Conservation (phyloP, 306 rosid species). For the Arachis stenosperma region DNA sequence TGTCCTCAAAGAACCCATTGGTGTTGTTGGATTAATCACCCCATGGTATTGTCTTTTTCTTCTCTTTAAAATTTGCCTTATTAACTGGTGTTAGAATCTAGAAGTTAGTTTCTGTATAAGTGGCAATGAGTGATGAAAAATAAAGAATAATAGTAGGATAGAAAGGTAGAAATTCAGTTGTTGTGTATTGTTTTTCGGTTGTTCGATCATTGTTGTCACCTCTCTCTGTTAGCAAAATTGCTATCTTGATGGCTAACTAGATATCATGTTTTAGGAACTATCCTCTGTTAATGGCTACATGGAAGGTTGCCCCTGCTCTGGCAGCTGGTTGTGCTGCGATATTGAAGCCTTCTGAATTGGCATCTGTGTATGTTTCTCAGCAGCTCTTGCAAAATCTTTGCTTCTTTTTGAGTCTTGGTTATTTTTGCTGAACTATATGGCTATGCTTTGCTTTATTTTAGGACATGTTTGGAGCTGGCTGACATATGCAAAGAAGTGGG, state of each 20-base stretch:
- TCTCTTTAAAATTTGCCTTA: background rate
- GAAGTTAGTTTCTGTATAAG: too few relatives aligned
- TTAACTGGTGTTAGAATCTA: too few relatives aligned
- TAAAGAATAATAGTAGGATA: too few relatives aligned
- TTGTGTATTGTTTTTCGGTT: too few relatives aligned
- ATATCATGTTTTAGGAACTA: slow-evolving; percentile 67
- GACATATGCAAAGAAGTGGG: slow-evolving; percentile 78
- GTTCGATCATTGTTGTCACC: too few relatives aligned
- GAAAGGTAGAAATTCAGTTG: too few relatives aligned
- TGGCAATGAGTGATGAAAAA: too few relatives aligned
- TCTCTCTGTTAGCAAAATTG: background rate
- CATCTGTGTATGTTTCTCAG: slow-evolving; percentile 75
- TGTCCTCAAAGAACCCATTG: slow-evolving; percentile 87
- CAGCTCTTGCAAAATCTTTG: slow-evolving; percentile 31
- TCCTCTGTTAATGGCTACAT: slow-evolving; percentile 85
- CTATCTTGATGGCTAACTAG: background rate
- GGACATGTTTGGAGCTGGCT: slow-evolving; percentile 91
- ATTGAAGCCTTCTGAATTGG: slow-evolving; percentile 92
- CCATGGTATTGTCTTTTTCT: slow-evolving; percentile 68
- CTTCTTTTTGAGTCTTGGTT: slow-evolving; percentile 26
- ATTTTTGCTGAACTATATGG: slow-evolving; percentile 13
- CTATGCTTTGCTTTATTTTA: slow-evolving; percentile 32
- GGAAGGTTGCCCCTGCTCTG: slow-evolving; percentile 99
- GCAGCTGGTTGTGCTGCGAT: slow-evolving; percentile 99
- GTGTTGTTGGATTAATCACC: slow-evolving; percentile 87